Percentiles rank a stretch among this genome's conserved stretches.
phyloP scores from a whole-genome alignment of 495 filamentous ascomycete species.

The Daldinia decipiens region DNA sequence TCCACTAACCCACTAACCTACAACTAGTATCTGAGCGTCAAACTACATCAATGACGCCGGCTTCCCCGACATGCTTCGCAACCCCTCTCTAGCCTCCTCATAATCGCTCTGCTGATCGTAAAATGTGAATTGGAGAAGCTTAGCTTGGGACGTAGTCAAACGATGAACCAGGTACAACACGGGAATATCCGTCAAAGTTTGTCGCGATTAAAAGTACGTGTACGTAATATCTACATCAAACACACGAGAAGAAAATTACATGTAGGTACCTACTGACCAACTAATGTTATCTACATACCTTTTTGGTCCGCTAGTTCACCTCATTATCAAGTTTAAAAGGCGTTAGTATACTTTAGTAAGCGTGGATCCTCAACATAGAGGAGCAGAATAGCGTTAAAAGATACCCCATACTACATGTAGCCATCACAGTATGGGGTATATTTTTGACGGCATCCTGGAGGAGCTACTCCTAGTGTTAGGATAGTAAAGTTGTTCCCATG shows the following conservation, averaged over 20 bases:
- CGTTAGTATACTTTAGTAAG: no score
- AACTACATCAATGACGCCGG: constrained; percentile 8
- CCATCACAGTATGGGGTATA: no score
- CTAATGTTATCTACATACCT: background rate
- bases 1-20: background rate
- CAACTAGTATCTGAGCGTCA: constrained; percentile 9
- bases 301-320: no score
- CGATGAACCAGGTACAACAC: background rate
- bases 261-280: no score
- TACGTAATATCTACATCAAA: constrained; percentile 1
- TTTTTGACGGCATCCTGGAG: no score
- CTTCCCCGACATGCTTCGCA: constrained; percentile 2
- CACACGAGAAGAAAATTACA: background rate
- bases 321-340: no score
- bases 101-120: background rate
- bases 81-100: background rate
- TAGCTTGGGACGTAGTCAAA: background rate
- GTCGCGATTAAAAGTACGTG: background rate
- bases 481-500: no score
- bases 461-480: no score
- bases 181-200: background rate
- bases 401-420: no score
- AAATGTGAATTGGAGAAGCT: background rate
- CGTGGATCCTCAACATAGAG: no score
- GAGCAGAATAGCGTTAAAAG: no score